Evolutionary conservation across 208 protist species (phyloP).

Genomic region (Wallacemonas sp.): DNA sequence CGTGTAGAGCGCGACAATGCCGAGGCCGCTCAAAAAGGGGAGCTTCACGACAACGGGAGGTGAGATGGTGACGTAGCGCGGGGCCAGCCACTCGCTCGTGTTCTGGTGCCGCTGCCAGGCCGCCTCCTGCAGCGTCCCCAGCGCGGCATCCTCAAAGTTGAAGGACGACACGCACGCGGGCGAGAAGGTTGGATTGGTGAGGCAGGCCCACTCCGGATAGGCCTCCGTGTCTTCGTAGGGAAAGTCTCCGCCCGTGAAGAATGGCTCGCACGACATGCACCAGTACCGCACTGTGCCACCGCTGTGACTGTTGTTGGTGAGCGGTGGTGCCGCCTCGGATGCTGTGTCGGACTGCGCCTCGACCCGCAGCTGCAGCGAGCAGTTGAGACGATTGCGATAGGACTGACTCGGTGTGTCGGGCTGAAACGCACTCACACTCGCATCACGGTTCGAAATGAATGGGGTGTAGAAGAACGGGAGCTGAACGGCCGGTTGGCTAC

Average conservation of each 20-base stretch:
- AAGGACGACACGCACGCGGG: conserved; percentile 13
- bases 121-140: not conserved
- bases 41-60: conserved; percentile 53
- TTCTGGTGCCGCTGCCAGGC: conserved; percentile 1
- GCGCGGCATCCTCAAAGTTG: conserved; percentile 44
- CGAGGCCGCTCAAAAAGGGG: conserved; percentile 59
- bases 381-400: conserved; percentile 46
- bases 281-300: conserved; percentile 65
- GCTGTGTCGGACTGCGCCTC: no score
- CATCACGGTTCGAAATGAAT: conserved; percentile 14
- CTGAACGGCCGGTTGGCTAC: not conserved
- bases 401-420: conserved; percentile 14
- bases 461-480: conserved; percentile 17
- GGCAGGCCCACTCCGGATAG: conserved; percentile 59
- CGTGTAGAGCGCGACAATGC: conserved; percentile 82
- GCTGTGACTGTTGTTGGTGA: no score
- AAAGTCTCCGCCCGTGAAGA: conserved; percentile 69
- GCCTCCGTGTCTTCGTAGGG: conserved; percentile 25
- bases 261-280: conserved; percentile 62
- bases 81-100: not conserved
- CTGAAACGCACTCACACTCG: conserved; percentile 16
- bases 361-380: conserved; percentile 46
- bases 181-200: conserved; percentile 28
- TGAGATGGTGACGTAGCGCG: conserved; percentile 44
- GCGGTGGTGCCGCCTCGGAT: conserved; percentile 7